Percentiles rank a stretch among this genome's conserved stretches.
Conservation (phyloP, 2,329 filamentous ascomycete genomes). For the Bipolaris cookei region DNA sequence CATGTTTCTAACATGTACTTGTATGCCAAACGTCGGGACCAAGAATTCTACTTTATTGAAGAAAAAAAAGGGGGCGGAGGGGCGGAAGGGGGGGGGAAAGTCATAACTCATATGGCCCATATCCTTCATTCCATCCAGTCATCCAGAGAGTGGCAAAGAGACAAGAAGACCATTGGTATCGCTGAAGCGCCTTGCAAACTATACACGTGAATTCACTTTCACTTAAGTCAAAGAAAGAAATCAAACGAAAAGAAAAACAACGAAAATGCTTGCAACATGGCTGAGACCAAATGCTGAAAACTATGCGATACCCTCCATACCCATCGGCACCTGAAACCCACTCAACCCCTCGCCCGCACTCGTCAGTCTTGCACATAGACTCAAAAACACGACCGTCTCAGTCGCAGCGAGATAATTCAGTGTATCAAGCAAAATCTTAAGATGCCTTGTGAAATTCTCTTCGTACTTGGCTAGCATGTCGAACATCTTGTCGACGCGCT, state of each 20-base stretch:
- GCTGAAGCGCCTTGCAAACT: slow-evolving; percentile 13
- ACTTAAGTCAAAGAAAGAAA: too few species aligned
- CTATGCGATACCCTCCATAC: slow-evolving; percentile 29
- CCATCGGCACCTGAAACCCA: slow-evolving; percentile 35
- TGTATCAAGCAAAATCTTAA: slow-evolving; percentile 92
- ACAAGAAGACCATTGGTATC: slow-evolving; percentile 15
- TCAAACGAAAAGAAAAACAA: neutral
- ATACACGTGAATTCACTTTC: slow-evolving; percentile 4
- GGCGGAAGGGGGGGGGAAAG: neutral
- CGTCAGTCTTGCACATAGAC: slow-evolving; percentile 81
- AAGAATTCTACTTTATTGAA: too few species aligned
- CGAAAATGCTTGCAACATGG: too few species aligned
- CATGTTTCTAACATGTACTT: too few species aligned
- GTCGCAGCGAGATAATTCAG: slow-evolving; percentile 97
- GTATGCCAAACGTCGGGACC: too few species aligned
- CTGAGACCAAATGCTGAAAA: too few species aligned
- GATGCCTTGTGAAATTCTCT: slow-evolving; percentile 85
- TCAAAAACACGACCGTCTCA: slow-evolving; percentile 91
- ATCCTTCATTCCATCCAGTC: slow-evolving; percentile 1
- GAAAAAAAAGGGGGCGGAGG: neutral
- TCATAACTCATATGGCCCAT: slow-evolving; percentile 10
- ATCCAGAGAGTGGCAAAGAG: neutral
- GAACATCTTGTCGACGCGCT: slow-evolving; percentile 74
- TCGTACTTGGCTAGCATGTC: slow-evolving; percentile 93
- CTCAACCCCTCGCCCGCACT: slow-evolving; percentile 74